Conservation (phyloP, 2,329 filamentous ascomycete genomes). For the Alternaria conjuncta region DNA sequence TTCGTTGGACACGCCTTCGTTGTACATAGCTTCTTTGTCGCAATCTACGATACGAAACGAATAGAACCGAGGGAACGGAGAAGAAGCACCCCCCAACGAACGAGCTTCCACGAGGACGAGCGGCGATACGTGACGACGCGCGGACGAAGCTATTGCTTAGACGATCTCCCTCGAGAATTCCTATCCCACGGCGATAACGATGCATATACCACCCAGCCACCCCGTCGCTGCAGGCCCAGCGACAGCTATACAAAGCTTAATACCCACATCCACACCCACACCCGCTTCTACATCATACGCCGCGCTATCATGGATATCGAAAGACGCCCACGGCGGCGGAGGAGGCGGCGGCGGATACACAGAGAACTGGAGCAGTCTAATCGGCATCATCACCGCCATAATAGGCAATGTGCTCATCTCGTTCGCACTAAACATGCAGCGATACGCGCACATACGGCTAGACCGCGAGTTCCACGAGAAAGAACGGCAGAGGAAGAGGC, state of each 20-base stretch:
- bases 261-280: slow-evolving; percentile 16
- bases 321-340: slow-evolving; percentile 11
- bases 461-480: slow-evolving; percentile 70
- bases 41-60: not conserved
- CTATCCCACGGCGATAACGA: slow-evolving; percentile 13
- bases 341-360: slow-evolving; percentile 17
- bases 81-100: not conserved
- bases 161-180: not conserved
- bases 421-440: slow-evolving; percentile 92
- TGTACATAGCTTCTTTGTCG: not conserved
- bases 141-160: not conserved
- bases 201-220: slow-evolving; percentile 34
- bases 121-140: not conserved
- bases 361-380: slow-evolving; percentile 82
- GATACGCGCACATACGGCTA: slow-evolving; percentile 90
- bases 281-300: too few relatives aligned
- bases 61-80: not conserved
- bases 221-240: slow-evolving; percentile 31
- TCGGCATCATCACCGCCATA: slow-evolving; percentile 93
- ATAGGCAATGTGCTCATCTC: slow-evolving; percentile 93
- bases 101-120: not conserved
- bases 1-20: not conserved
- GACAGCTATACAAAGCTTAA: slow-evolving; percentile 3
- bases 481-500: slow-evolving; percentile 40
- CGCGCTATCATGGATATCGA: slow-evolving; percentile 15